A percentile compares a stretch with the other conserved stretches of the same genome.
Evolutionary conservation across 1,284 basidiomycete genomes (phyloP).

Genomic region (Marasmius oreades): DNA sequence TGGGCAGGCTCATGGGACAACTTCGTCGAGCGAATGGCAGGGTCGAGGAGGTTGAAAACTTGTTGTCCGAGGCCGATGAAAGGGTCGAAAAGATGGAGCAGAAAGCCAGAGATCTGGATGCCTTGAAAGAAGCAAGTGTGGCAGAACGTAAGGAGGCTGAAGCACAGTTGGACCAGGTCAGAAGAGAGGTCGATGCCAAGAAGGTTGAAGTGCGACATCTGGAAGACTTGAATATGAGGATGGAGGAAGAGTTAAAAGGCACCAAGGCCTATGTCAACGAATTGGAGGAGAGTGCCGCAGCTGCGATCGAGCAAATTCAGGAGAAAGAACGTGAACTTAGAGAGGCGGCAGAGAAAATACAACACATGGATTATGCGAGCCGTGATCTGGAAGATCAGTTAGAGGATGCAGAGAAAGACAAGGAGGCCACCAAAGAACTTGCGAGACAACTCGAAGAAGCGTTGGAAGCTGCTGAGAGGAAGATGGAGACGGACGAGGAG

Average conservation of each 20-base stretch:
- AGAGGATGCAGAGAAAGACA: constrained; percentile 50
- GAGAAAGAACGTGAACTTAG: constrained; percentile 49
- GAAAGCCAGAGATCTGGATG: constrained; percentile 34
- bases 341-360: constrained; percentile 41
- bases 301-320: constrained; percentile 45
- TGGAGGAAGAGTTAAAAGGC: constrained; percentile 36
- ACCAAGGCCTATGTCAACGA: constrained; percentile 50
- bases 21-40: constrained; percentile 53
- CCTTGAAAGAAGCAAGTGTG: constrained; percentile 40
- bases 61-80: constrained; percentile 44
- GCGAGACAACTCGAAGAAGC: constrained; percentile 69
- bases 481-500: constrained; percentile 60
- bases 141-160: not conserved
- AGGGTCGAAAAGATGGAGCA: constrained; percentile 50
- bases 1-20: constrained; percentile 49
- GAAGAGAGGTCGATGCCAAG: constrained; percentile 35
- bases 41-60: constrained; percentile 54
- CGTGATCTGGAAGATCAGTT: constrained; percentile 46
- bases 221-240: constrained; percentile 28
- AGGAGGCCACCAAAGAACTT: constrained; percentile 48
- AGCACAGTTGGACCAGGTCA: constrained; percentile 27
- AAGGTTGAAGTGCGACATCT: constrained; percentile 28
- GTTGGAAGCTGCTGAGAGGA: constrained; percentile 62
- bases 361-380: constrained; percentile 40
- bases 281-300: constrained; percentile 49